phyloP scores from a whole-genome alignment of 2,329 filamentous ascomycete species.

The Didymella keratinophila region DNA sequence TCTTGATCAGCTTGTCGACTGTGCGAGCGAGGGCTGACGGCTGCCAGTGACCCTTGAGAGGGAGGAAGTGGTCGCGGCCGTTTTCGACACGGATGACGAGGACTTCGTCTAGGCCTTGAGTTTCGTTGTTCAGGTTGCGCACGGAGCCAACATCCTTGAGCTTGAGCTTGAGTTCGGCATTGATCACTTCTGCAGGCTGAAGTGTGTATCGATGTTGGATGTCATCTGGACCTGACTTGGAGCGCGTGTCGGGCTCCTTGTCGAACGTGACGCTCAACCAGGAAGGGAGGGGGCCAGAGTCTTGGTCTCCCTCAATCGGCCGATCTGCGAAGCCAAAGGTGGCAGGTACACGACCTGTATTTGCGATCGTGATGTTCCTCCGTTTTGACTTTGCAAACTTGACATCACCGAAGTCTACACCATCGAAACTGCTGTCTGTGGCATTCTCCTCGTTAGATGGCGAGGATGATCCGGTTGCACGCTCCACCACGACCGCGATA shows the following conservation, averaged over 20 bases:
- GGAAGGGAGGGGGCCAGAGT: constrained; percentile 56
- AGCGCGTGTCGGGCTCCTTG: constrained; percentile 54
- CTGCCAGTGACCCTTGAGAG: constrained; percentile 78
- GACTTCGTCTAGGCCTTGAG: constrained; percentile 77
- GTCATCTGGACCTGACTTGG: constrained; percentile 38
- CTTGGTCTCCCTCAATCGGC: constrained; percentile 60
- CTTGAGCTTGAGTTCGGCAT: constrained; percentile 71
- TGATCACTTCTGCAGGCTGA: constrained; percentile 83
- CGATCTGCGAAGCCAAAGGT: constrained; percentile 81
- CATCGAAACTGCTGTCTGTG: constrained; percentile 57
- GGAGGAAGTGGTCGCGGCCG: constrained; percentile 91
- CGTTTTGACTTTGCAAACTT: constrained; percentile 71
- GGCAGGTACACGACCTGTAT: constrained; percentile 84
- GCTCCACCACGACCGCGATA: constrained; percentile 83
- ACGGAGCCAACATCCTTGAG: constrained; percentile 71
- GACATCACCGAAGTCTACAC: constrained; percentile 81
- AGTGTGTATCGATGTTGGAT: constrained; percentile 67
- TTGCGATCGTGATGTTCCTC: constrained; percentile 82
- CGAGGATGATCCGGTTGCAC: constrained; percentile 38
- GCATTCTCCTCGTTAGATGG: constrained; percentile 32
- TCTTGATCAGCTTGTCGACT: constrained; percentile 84
- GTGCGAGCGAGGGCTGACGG: constrained; percentile 84
- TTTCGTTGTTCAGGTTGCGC: constrained; percentile 74
- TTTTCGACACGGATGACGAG: constrained; percentile 83
- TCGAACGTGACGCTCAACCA: constrained; percentile 79